phyloP scores from a whole-genome alignment of 805 yeast species.

The Wickerhamomyces ciferrii region DNA sequence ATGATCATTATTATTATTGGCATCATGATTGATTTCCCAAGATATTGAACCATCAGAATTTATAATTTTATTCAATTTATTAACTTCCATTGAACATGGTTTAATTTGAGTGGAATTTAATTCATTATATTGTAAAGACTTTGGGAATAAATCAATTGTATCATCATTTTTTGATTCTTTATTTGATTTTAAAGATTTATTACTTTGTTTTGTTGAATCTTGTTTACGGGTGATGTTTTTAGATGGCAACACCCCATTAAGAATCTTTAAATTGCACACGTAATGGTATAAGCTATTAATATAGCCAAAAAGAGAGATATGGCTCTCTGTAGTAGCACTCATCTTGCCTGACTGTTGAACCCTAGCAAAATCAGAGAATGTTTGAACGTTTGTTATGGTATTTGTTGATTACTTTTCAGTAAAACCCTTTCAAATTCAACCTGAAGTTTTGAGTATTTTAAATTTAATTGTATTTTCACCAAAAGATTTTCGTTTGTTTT shows the following conservation, averaged over 20 bases:
- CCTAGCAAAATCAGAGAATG: background rate
- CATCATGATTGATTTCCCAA: constrained; percentile 31
- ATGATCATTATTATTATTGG: constrained; percentile 3
- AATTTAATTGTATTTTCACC: no score
- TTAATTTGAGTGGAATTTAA: constrained; percentile 11
- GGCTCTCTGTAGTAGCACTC: background rate
- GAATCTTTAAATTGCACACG: constrained; percentile 9
- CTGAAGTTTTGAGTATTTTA: background rate
- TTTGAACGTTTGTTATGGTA: background rate
- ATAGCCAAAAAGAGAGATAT: background rate
- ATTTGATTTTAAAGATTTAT: no score
- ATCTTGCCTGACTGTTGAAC: background rate
- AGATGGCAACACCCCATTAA: constrained; percentile 13
- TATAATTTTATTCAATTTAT: constrained; percentile 45
- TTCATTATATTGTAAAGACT: constrained; percentile 8
- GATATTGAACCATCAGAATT: constrained; percentile 51
- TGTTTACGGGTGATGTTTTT: background rate
- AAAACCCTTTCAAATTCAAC: no score
- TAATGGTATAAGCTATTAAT: constrained; percentile 2
- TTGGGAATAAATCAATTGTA: constrained; percentile 19
- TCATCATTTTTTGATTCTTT: no score
- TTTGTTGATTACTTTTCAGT: background rate
- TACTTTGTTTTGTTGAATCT: background rate
- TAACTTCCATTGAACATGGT: constrained; percentile 44
- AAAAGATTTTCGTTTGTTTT: no score